Evolutionary conservation across 2,329 filamentous ascomycete species (phyloP).

Genomic region (Fusarium subtropicale): DNA sequence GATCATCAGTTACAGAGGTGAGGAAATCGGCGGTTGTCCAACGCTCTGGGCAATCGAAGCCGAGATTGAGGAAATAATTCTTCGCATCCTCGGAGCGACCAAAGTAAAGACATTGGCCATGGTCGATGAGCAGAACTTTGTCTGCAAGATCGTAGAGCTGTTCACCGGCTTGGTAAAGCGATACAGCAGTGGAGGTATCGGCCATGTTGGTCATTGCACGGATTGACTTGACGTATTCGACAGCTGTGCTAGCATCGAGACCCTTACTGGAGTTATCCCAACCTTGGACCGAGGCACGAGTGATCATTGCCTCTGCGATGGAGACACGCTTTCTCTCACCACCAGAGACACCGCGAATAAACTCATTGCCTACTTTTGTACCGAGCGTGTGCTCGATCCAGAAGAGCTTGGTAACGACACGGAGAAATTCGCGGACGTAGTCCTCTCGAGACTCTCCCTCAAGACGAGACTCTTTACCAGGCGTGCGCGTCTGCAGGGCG

Average conservation of each 20-base stretch:
- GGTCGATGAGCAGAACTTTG: constrained; percentile 80
- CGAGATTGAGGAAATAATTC: constrained; percentile 76
- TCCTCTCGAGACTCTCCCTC: constrained; percentile 70
- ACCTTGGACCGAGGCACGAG: constrained; percentile 71
- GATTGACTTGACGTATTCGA: constrained; percentile 75
- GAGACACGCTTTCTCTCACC: constrained; percentile 80
- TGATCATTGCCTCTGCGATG: constrained; percentile 75
- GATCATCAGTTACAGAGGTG: constrained; percentile 80
- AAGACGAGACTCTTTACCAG: constrained; percentile 60
- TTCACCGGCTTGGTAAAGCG: constrained; percentile 78
- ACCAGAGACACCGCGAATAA: constrained; percentile 71
- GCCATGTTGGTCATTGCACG: constrained; percentile 77
- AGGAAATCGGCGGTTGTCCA: constrained; percentile 81
- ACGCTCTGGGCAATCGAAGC: constrained; percentile 77
- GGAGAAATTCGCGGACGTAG: constrained; percentile 63
- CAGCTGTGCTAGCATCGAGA: constrained; percentile 77
- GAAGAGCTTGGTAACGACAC: constrained; percentile 76
- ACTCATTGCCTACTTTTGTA: constrained; percentile 77
- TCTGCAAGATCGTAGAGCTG: constrained; percentile 76
- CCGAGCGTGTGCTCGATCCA: constrained; percentile 76
- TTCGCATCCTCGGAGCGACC: constrained; percentile 72
- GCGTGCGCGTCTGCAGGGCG: constrained; percentile 73
- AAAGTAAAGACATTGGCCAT: constrained; percentile 79
- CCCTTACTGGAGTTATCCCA: constrained; percentile 82
- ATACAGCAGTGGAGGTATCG: constrained; percentile 75